These are phyloP conservation scores for Thalassiosira sp. DNA, from an alignment of 352 stramenopile genomes.

Conservation along the genomic window DNA sequence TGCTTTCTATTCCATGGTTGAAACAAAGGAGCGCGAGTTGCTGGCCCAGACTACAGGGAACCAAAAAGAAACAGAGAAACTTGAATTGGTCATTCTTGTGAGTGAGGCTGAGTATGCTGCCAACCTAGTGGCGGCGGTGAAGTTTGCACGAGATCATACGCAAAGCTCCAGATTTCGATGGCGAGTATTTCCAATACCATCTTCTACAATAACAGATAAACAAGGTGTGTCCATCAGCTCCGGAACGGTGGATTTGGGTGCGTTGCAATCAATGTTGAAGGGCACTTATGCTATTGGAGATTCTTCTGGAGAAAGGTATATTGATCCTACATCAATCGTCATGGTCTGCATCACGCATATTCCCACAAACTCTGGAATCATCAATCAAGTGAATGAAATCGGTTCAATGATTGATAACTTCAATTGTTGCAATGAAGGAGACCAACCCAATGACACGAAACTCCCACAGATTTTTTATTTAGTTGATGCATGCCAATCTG, in stretches of 20 bases:
- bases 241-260: slow-evolving; percentile 59
- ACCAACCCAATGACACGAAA: too few relatives aligned
- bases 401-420: slow-evolving; percentile 46
- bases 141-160: slow-evolving; percentile 51
- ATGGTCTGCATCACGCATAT: slow-evolving; percentile 79
- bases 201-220: slow-evolving; percentile 10
- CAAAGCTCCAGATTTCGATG: slow-evolving; percentile 25
- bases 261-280: slow-evolving; percentile 51
- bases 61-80: not conserved
- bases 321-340: slow-evolving; percentile 56
- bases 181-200: slow-evolving; percentile 65
- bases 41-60: not conserved
- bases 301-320: not conserved
- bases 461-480: slow-evolving; percentile 68
- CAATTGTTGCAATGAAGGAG: slow-evolving; percentile 21
- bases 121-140: slow-evolving; percentile 61
- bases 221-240: too few relatives aligned
- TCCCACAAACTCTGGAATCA: slow-evolving; percentile 79
- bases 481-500: slow-evolving; percentile 81
- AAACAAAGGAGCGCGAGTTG: slow-evolving; percentile 38
- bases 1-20: slow-evolving; percentile 65
- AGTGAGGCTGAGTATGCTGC: slow-evolving; percentile 73
- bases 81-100: slow-evolving; percentile 55
- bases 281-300: slow-evolving; percentile 43
- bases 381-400: slow-evolving; percentile 77